phyloP scores from a whole-genome alignment of 768 basidiomycete genomes.

The Artomyces pyxidatus region DNA sequence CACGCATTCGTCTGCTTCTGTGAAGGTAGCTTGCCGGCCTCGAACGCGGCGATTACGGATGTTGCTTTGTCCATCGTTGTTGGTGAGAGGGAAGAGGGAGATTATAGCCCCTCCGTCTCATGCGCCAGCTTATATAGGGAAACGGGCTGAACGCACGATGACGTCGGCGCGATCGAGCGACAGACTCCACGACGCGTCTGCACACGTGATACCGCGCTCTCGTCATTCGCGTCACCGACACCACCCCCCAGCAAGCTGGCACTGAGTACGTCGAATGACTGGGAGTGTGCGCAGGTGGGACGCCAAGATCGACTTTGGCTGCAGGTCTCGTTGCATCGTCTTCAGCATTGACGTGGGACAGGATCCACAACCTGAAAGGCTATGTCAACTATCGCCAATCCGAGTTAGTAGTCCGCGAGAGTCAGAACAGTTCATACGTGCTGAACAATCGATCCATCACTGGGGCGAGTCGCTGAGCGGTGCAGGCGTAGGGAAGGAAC shows the following conservation, averaged over 20 bases:
- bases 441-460: too few species aligned
- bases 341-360: too few species aligned
- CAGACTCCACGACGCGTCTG: neutral
- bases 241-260: neutral
- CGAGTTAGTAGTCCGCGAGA: too few species aligned
- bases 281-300: too few species aligned
- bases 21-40: conserved; percentile 63
- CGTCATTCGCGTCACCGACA: neutral
- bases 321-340: too few species aligned
- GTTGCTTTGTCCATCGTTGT: conserved; percentile 52
- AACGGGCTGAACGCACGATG: neutral
- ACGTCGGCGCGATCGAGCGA: neutral
- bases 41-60: conserved; percentile 56
- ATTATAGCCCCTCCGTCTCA: neutral
- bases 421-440: too few species aligned
- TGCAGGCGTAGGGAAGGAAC: too few species aligned
- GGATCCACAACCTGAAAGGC: too few species aligned
- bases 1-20: conserved; percentile 46
- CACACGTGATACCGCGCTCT: neutral
- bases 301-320: too few species aligned
- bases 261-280: too few species aligned
- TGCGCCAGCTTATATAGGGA: neutral
- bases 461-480: too few species aligned
- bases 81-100: neutral
- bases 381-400: too few species aligned